Evolutionary conservation across 495 filamentous ascomycete species (phyloP).

Genomic region (Talaromyces wortmannii): DNA sequence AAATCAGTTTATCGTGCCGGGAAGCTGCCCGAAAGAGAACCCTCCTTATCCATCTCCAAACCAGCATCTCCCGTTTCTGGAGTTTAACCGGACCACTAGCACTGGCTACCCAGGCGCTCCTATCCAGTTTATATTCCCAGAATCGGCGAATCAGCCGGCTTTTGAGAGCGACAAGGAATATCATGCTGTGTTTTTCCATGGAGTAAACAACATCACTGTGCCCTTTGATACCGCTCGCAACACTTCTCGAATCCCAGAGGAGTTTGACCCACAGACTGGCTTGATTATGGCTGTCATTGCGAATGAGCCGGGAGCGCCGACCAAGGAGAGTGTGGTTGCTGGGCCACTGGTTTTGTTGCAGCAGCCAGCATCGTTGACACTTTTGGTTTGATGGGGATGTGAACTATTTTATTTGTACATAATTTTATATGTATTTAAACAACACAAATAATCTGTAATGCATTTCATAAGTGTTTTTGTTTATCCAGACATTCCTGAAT

Average conservation of each 20-base stretch:
- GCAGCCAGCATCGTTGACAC: slow-evolving; percentile 20
- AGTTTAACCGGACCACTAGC: slow-evolving; percentile 23
- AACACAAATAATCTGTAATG: too few species aligned
- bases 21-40: slow-evolving; percentile 41
- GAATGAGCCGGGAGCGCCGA: slow-evolving; percentile 35
- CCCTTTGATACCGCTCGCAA: slow-evolving; percentile 32
- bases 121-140: slow-evolving; percentile 31
- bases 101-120: slow-evolving; percentile 33
- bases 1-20: slow-evolving; percentile 38
- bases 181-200: slow-evolving; percentile 48
- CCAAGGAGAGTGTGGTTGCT: slow-evolving; percentile 32
- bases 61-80: slow-evolving; percentile 33
- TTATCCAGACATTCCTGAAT: too few species aligned
- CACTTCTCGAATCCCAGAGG: slow-evolving; percentile 29
- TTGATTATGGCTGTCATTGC: slow-evolving; percentile 40
- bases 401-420: neutral
- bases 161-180: slow-evolving; percentile 31
- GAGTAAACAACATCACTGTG: slow-evolving; percentile 32
- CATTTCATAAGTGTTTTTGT: too few species aligned
- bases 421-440: neutral
- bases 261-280: slow-evolving; percentile 38
- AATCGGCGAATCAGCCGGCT: slow-evolving; percentile 26
- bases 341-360: slow-evolving; percentile 32
- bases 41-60: slow-evolving; percentile 40
- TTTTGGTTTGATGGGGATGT: neutral